phyloP scores from a whole-genome alignment of 345 rosid genomes.

The Gossypium bickii region DNA sequence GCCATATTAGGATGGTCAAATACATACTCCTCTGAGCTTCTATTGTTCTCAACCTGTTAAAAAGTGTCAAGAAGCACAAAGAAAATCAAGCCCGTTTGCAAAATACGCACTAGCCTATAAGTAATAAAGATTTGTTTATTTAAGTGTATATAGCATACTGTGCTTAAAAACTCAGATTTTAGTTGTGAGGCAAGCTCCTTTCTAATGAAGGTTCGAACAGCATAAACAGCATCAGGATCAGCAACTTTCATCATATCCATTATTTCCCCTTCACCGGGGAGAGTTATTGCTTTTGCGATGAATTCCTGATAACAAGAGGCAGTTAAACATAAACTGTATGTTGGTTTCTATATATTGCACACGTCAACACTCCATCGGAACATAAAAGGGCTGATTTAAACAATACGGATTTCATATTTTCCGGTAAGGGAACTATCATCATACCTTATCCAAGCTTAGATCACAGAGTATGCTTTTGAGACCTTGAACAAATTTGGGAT shows the following conservation, averaged over 20 bases:
- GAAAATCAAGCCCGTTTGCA: background rate
- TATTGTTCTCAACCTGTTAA: conserved; percentile 65
- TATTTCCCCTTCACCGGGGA: conserved; percentile 95
- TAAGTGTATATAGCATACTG: conserved; percentile 36
- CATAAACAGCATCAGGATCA: conserved; percentile 98
- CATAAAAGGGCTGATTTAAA: background rate
- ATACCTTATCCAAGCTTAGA: conserved; percentile 79
- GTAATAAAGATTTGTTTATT: background rate
- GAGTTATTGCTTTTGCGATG: conserved; percentile 80
- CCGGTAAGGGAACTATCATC: background rate
- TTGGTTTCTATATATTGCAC: background rate
- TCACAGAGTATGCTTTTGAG: conserved; percentile 70
- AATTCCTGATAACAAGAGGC: conserved; percentile 60
- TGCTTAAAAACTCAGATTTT: conserved; percentile 63
- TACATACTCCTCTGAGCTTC: conserved; percentile 69
- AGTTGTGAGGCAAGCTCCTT: conserved; percentile 89
- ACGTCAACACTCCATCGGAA: background rate
- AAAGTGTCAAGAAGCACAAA: background rate
- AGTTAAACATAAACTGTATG: conserved; percentile 1
- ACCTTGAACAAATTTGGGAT: conserved; percentile 74
- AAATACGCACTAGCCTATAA: background rate
- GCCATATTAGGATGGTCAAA: conserved; percentile 86
- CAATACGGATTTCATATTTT: background rate
- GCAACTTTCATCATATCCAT: conserved; percentile 99
- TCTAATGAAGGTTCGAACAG: conserved; percentile 78